Base-by-base conservation (phyloP, 352 stramenopile species). In the Phytophthora agathidicida region DNA sequence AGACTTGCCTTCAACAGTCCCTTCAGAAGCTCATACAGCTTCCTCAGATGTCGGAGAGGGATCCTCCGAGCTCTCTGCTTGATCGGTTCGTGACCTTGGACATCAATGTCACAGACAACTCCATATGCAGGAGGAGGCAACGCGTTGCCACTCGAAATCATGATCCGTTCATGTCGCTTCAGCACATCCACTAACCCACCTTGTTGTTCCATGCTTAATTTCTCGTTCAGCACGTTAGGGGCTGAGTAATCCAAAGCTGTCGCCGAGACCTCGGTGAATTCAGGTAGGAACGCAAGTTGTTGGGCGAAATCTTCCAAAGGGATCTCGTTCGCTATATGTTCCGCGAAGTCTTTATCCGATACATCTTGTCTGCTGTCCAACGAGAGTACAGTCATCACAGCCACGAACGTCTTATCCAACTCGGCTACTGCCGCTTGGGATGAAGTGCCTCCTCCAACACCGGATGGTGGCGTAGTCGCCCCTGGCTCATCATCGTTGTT, bases 81-180 rank as follows among this genome's bases (percentile, higher is more conserved):
- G 22, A 37, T 30, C 13, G 27, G 27, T 1, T 7, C 5, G 13
- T 50, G 42, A 5, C 42, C 45, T 5, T 32, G 30, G 4, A 53
- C 31, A 7, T 53, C 26, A 3, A 56, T 47, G 16, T 46, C 47
- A 5, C 35, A 56, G 0, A 56, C 26, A 0, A 19, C 47, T 1
- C 47, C 36, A 10, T 46, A 56, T 5, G 47, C 33, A 0, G 36
- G 35, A 3, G 47, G 47, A 22, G 47, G 47, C 16, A 46, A 14
- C 0, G 47, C n/a, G 10, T 56, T 46, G 10, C 35, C 47, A 28
- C 47, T 55, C 2, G 33, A 23, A 13, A 56, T 56, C 32, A 56
- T 37, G 4, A 56, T 56, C 0, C 3, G 4, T 31, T 36, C 35
- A 17, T 56, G 44, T 3, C 7, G 2, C 8, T 48, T 22, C n/a